Conservation (phyloP, 495 filamentous ascomycete genomes). For the Xylaria sp. region DNA sequence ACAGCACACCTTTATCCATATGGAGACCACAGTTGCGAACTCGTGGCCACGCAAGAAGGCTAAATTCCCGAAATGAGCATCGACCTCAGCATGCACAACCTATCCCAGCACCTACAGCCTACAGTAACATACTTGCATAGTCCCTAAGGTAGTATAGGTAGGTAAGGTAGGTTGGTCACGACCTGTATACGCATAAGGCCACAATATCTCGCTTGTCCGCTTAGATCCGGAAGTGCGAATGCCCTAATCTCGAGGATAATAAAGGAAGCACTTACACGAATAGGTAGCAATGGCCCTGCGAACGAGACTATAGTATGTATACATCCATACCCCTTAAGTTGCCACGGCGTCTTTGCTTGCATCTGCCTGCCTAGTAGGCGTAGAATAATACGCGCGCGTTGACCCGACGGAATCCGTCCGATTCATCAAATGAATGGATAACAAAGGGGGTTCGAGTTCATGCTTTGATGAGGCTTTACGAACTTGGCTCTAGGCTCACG, state of each 20-base stretch:
- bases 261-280: background rate
- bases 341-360: background rate
- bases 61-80: slow-evolving; percentile 13
- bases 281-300: background rate
- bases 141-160: too few species aligned
- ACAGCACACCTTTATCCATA: background rate
- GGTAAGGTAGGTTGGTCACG: too few species aligned
- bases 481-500: background rate
- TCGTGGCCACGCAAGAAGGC: background rate
- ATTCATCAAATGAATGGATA: background rate
- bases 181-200: background rate
- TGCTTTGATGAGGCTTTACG: too few species aligned
- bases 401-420: background rate
- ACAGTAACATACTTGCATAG: too few species aligned
- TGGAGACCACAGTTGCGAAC: background rate
- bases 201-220: background rate
- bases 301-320: background rate
- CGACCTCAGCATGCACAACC: background rate
- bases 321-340: too few species aligned
- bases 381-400: background rate
- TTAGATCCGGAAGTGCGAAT: background rate
- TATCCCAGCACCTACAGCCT: background rate
- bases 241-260: background rate
- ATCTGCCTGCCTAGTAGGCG: background rate
- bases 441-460: too few species aligned